Base-by-base conservation (phyloP, 257 asterid genomes). In the Cordia subcordata region DNA sequence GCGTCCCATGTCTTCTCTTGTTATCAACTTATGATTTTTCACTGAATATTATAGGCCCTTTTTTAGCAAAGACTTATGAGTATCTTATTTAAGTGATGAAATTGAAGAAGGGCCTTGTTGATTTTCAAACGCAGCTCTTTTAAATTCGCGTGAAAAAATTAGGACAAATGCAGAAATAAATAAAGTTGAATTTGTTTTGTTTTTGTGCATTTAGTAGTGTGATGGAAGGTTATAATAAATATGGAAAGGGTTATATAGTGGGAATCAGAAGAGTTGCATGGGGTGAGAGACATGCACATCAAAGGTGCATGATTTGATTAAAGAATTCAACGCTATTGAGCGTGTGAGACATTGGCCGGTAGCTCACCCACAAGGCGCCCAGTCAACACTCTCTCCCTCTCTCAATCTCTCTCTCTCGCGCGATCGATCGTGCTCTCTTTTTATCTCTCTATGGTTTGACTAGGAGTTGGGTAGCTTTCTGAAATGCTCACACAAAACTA, bases 321-420 rank as follows among this genome's bases (percentile, higher is more conserved):
- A 77, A 82, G 64, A 77, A 87, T 91, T 91, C 96, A 91, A 91
- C 95, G 84, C 84, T 76, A 63, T 81, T 69, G 84, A 69, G 89
- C 79, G 98, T 85, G 98, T 91, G 98, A 87, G 61, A 67, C 57
- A 67, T 69, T 64, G 79, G 86, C 85, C 68, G 94, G 92, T 88
- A 76, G 82, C 78, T 83, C 95, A 88, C 94, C 79, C 96, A 68
- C 85, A 75, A 81, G 75, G 78, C 62, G 69, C 95, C 85, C 62
- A 89, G 94, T 88, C 96, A 87, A 85, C 86, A 50, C 59, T 62
- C 59, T 45, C 21, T 66, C 39, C 47, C 40, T 42, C 53, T 62
- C 18, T 35, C 39, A 17, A 16, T 13, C 6, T 55, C 13, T 56
- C 19, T 47, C 37, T 59, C 35, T 45, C 35, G 35, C 35, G 35